These are phyloP conservation scores for Gentiana macrophylla DNA, from an alignment of 257 asterid species.

Conservation along the genomic window DNA sequence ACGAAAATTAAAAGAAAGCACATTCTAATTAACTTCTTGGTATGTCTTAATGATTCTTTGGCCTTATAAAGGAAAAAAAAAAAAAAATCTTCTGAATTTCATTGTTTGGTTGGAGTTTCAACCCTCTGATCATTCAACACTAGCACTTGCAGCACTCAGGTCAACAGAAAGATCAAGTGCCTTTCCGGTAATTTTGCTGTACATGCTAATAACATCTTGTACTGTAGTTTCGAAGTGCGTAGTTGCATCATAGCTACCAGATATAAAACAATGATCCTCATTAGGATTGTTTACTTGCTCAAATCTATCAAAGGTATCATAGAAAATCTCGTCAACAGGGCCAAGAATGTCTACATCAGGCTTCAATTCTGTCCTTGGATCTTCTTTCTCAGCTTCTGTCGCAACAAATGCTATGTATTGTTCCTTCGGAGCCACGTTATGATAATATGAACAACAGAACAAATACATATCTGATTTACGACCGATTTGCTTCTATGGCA, in stretches of 20 bases:
- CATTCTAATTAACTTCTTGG: too few species aligned
- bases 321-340: slow-evolving; percentile 81
- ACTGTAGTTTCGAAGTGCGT: too few species aligned
- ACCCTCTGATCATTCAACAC: slow-evolving; percentile 33
- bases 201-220: slow-evolving; percentile 59
- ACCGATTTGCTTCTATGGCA: slow-evolving; percentile 98
- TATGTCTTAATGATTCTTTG: too few species aligned
- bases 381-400: slow-evolving; percentile 82
- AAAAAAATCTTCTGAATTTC: too few species aligned
- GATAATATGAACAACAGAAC: slow-evolving; percentile 92
- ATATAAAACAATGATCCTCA: too few species aligned
- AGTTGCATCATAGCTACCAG: too few species aligned
- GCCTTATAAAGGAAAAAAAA: too few species aligned
- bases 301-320: too few species aligned
- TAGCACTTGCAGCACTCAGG: slow-evolving; percentile 86
- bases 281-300: too few species aligned
- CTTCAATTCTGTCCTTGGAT: slow-evolving; percentile 82
- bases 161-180: slow-evolving; percentile 87
- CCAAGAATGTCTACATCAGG: slow-evolving; percentile 92
- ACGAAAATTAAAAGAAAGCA: too few species aligned
- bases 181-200: slow-evolving; percentile 84
- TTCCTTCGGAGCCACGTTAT: slow-evolving; percentile 90
- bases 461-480: slow-evolving; percentile 97
- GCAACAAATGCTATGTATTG: slow-evolving; percentile 77
- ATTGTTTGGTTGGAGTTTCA: too few species aligned